A percentile compares a stretch with the other conserved stretches of the same genome.
These are phyloP conservation scores for Neohortaea acidophila DNA, from an alignment of 495 filamentous ascomycete species.

Conservation along the genomic window DNA sequence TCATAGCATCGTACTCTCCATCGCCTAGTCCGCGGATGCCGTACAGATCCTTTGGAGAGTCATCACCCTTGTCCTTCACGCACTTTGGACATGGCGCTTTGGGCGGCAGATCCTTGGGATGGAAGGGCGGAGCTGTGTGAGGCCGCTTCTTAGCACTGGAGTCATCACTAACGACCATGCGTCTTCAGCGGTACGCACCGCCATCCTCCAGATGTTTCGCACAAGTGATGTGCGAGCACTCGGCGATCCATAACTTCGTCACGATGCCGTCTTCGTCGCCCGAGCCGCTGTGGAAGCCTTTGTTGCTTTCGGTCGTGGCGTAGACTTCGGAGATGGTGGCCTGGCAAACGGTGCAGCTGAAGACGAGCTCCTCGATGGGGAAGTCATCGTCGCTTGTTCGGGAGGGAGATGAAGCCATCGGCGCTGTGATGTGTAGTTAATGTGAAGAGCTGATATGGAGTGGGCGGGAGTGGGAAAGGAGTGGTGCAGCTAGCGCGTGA, in stretches of 20 bases:
- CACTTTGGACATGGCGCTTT: slow-evolving; percentile 31
- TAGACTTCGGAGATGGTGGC: slow-evolving; percentile 28
- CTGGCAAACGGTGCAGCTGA: slow-evolving; percentile 31
- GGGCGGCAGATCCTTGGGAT: slow-evolving; percentile 24
- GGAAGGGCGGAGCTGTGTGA: slow-evolving; percentile 28
- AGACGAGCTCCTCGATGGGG: slow-evolving; percentile 25
- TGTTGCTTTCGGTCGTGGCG: slow-evolving; percentile 17
- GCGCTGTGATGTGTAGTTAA: slow-evolving; percentile 3
- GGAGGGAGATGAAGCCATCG: slow-evolving; percentile 1
- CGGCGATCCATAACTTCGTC: slow-evolving; percentile 30
- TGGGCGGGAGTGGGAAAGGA: neutral
- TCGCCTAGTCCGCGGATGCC: slow-evolving; percentile 25
- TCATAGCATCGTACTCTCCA: slow-evolving; percentile 27
- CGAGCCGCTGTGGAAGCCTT: slow-evolving; percentile 23
- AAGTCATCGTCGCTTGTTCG: neutral
- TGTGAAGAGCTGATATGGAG: too few species aligned
- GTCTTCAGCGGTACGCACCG: slow-evolving; percentile 20
- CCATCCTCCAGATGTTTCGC: slow-evolving; percentile 31
- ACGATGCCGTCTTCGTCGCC: slow-evolving; percentile 20
- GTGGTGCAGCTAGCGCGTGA: neutral
- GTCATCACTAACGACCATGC: neutral
- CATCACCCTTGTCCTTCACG: slow-evolving; percentile 21
- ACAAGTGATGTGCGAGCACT: slow-evolving; percentile 32
- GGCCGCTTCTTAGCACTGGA: too few species aligned
- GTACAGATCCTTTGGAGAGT: slow-evolving; percentile 25